phyloP scores from a whole-genome alignment of 2,329 filamentous ascomycete genomes.

The Aspergillus amoenus region DNA sequence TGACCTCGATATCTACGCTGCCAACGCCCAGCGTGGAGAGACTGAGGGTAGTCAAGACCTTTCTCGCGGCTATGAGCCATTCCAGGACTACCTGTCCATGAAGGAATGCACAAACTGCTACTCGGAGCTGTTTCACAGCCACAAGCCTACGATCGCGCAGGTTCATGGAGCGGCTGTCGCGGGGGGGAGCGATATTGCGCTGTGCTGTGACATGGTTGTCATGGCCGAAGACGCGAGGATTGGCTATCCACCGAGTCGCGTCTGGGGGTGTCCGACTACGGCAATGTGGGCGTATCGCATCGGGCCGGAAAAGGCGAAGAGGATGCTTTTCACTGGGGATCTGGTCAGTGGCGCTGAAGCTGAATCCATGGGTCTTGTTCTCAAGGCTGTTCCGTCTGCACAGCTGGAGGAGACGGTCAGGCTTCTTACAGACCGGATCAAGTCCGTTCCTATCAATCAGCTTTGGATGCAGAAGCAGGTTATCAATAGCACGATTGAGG shows the following conservation, averaged over 20 bases:
- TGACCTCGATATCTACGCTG: slow-evolving; percentile 2
- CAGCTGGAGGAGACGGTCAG: slow-evolving; percentile 6
- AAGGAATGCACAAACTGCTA: slow-evolving; percentile 9
- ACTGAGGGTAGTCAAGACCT: slow-evolving; percentile 7
- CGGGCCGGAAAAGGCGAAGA: slow-evolving; percentile 10
- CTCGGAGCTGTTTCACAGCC: slow-evolving; percentile 9
- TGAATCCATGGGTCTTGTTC: slow-evolving; percentile 7
- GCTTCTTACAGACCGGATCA: slow-evolving; percentile 5
- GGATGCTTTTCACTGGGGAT: slow-evolving; percentile 14
- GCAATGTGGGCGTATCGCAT: slow-evolving; percentile 14
- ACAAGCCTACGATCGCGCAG: slow-evolving; percentile 10
- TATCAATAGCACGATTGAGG: slow-evolving; percentile 9
- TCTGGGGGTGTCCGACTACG: slow-evolving; percentile 11
- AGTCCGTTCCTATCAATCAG: slow-evolving; percentile 7
- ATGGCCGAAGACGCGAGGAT: slow-evolving; percentile 11
- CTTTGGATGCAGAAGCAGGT: slow-evolving; percentile 14
- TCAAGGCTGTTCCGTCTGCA: slow-evolving; percentile 7
- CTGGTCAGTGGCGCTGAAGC: slow-evolving; percentile 9
- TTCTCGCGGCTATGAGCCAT: slow-evolving; percentile 3
- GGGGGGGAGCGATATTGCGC: slow-evolving; percentile 12
- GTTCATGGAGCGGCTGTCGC: slow-evolving; percentile 11
- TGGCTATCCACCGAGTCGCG: slow-evolving; percentile 12
- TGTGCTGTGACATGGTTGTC: slow-evolving; percentile 10
- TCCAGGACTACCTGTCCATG: slow-evolving; percentile 5
- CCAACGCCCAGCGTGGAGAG: neutral